Percentiles rank a stretch among this genome's conserved stretches.
phyloP scores from a whole-genome alignment of 441 rosid species.

The Syzygium malaccense region DNA sequence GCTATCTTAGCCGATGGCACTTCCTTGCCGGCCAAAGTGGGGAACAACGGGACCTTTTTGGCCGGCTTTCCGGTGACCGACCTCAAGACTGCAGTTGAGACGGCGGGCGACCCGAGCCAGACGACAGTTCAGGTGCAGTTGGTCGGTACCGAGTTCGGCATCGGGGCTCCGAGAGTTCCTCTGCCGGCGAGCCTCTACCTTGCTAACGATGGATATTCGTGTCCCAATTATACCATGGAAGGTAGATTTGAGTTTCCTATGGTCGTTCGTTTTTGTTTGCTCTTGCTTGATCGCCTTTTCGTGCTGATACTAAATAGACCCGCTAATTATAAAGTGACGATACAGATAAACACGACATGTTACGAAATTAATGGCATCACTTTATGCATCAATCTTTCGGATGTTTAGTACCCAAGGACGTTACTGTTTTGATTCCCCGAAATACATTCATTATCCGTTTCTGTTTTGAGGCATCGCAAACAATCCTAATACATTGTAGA shows the following conservation, averaged over 20 bases:
- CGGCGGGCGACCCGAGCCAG: constrained; percentile 35
- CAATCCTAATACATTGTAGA: neutral
- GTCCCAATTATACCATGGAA: constrained; percentile 22
- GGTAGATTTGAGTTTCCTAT: neutral
- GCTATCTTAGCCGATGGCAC: constrained; percentile 35
- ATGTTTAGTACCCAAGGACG: neutral
- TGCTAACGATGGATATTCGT: constrained; percentile 39
- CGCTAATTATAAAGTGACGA: neutral
- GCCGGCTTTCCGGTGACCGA: constrained; percentile 34
- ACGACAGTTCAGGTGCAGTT: constrained; percentile 26
- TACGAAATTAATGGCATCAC: neutral
- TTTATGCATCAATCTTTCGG: neutral
- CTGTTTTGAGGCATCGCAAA: neutral
- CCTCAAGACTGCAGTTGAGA: constrained; percentile 41
- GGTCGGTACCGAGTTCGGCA: constrained; percentile 38
- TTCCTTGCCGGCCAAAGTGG: constrained; percentile 33
- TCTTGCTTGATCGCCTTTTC: neutral
- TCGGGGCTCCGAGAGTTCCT: constrained; percentile 25
- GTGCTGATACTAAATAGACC: neutral
- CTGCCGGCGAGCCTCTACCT: constrained; percentile 35
- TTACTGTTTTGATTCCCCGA: neutral
- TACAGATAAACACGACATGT: neutral
- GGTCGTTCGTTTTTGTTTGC: neutral
- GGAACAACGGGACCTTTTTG: constrained; percentile 28
- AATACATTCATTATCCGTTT: neutral